Evolutionary conservation across 2,329 filamentous ascomycete species (phyloP).

Genomic region (Cercospora canescens): DNA sequence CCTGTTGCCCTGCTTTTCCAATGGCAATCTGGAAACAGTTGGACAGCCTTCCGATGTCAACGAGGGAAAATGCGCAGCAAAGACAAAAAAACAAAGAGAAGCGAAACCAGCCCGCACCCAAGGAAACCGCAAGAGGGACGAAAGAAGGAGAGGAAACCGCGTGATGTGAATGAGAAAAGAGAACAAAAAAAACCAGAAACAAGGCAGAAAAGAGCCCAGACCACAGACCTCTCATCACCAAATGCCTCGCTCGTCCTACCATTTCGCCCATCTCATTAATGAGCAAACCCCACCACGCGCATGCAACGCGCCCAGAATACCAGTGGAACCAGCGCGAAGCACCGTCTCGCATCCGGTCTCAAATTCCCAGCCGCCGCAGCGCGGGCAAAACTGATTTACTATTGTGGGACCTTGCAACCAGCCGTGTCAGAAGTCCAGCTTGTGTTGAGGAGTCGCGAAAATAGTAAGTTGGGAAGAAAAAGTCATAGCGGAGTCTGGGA

Average conservation of each 20-base stretch:
- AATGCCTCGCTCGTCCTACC: background rate
- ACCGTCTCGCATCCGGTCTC: background rate
- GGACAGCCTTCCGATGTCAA: background rate
- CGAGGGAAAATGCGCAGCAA: background rate
- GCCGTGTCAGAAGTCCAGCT: background rate
- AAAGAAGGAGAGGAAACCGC: background rate
- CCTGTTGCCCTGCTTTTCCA: background rate
- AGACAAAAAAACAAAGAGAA: slow-evolving; percentile 1
- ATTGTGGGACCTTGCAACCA: background rate
- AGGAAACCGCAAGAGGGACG: background rate
- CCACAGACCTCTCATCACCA: background rate
- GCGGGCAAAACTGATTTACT: background rate
- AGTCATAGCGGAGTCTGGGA: background rate
- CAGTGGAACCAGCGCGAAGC: background rate
- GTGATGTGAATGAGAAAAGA: background rate
- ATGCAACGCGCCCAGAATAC: background rate
- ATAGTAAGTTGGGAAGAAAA: background rate
- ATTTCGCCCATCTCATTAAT: background rate
- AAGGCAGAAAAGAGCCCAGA: background rate
- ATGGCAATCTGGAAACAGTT: background rate
- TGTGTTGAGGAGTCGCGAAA: background rate
- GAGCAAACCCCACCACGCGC: background rate
- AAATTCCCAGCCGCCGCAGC: background rate
- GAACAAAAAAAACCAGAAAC: background rate
- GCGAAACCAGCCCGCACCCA: background rate